phyloP scores from a whole-genome alignment of 2,329 filamentous ascomycete species.

The Arthrobotrys musiformis region DNA sequence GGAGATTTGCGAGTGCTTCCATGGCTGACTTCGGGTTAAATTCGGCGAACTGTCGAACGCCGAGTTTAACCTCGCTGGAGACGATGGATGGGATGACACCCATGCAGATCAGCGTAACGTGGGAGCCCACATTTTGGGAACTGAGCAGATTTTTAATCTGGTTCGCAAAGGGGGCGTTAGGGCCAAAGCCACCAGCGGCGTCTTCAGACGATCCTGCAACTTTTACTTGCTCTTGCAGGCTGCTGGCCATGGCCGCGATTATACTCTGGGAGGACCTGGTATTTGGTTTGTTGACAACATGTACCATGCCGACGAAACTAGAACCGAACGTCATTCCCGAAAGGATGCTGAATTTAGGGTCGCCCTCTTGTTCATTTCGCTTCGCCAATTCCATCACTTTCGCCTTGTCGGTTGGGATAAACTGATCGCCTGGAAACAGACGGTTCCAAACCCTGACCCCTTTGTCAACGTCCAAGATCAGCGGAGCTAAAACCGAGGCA shows the following conservation, averaged over 20 bases:
- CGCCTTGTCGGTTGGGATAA: constrained; percentile 17
- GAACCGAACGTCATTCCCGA: constrained; percentile 56
- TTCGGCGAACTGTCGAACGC: not conserved
- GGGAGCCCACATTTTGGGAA: not conserved
- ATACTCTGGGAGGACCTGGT: constrained; percentile 20
- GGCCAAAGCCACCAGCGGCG: not conserved
- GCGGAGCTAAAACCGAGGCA: constrained; percentile 51
- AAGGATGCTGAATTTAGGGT: constrained; percentile 48
- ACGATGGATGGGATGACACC: not conserved
- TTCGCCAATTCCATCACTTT: not conserved
- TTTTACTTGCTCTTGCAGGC: no score
- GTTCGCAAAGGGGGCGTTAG: not conserved
- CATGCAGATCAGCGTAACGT: not conserved
- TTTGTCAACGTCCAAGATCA: constrained; percentile 51
- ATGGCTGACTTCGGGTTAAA: not conserved
- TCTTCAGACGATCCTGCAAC: no score
- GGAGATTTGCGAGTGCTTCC: not conserved
- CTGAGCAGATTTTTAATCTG: not conserved
- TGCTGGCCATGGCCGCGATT: not conserved
- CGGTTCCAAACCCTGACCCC: constrained; percentile 52
- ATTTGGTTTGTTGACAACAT: constrained; percentile 41
- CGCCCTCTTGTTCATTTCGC: not conserved
- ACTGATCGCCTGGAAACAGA: constrained; percentile 29
- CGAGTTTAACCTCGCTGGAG: not conserved
- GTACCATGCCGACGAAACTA: constrained; percentile 56